Conservation (phyloP, 805 yeast species). For the Nakazawaea ambrosiae region DNA sequence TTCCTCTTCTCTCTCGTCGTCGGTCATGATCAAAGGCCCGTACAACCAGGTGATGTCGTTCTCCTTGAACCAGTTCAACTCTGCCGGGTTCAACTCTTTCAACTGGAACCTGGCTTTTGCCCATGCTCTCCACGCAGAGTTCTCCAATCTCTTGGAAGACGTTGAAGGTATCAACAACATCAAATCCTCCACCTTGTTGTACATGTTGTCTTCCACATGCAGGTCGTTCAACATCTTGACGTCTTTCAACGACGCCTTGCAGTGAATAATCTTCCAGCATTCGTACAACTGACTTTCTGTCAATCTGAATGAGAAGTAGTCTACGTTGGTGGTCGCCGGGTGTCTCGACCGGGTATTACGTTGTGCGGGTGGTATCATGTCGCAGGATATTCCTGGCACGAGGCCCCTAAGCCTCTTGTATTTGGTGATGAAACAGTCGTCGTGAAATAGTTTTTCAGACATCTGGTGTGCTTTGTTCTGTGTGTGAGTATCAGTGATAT, state of each 20-base stretch:
- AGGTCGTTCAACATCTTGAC: slow-evolving; percentile 23
- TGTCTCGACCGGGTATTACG: background rate
- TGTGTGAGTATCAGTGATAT: too few species aligned
- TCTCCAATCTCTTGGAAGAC: slow-evolving; percentile 48
- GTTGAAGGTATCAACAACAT: slow-evolving; percentile 28
- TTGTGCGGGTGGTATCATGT: background rate
- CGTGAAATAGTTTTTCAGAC: slow-evolving; percentile 6
- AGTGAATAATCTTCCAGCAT: slow-evolving; percentile 35
- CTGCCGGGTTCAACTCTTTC: slow-evolving; percentile 34
- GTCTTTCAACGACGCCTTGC: slow-evolving; percentile 27
- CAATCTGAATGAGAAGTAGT: slow-evolving; percentile 31
- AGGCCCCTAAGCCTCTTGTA: slow-evolving; percentile 9
- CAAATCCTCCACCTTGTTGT: slow-evolving; percentile 24
- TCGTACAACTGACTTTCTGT: slow-evolving; percentile 27
- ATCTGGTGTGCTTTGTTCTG: slow-evolving; percentile 1
- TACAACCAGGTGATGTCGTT: slow-evolving; percentile 49
- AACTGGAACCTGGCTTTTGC: slow-evolving; percentile 65
- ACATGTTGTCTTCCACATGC: slow-evolving; percentile 14
- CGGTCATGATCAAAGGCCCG: slow-evolving; percentile 34
- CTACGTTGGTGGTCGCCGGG: slow-evolving; percentile 20
- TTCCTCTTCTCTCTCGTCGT: slow-evolving; percentile 3
- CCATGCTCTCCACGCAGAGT: slow-evolving; percentile 96
- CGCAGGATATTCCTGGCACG: slow-evolving; percentile 6
- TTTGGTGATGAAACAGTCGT: slow-evolving; percentile 12
- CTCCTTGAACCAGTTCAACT: slow-evolving; percentile 47